Conservation (phyloP, 2,329 filamentous ascomycete species). For the Fusarium oxysporum region DNA sequence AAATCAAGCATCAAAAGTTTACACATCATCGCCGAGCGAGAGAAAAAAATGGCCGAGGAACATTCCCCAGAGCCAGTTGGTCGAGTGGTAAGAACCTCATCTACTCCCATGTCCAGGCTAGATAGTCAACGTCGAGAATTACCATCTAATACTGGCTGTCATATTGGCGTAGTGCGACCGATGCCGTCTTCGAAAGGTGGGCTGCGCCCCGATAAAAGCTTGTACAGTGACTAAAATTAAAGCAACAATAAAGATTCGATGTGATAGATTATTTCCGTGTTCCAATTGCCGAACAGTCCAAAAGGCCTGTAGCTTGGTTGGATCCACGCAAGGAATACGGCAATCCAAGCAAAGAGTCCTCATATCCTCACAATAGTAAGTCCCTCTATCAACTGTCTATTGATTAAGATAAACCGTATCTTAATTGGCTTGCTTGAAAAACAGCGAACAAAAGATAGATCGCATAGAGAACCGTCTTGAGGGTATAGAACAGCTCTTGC, state of each 20-base stretch:
- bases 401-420: too few relatives aligned
- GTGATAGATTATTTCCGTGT: neutral
- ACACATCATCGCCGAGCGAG: too few relatives aligned
- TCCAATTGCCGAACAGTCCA: neutral
- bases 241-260: neutral
- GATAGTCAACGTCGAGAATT: fast-evolving
- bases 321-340: neutral
- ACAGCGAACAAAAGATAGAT: neutral
- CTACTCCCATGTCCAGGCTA: neutral
- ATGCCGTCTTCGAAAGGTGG: neutral
- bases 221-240: neutral
- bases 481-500: neutral
- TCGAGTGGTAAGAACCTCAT: neutral
- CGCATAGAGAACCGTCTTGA: neutral
- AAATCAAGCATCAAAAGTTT: neutral
- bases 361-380: neutral
- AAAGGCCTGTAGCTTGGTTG: neutral
- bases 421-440: neutral
- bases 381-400: neutral
- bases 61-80: neutral
- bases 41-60: neutral
- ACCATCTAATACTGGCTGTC: neutral
- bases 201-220: fast-evolving
- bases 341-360: neutral
- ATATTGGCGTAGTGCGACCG: neutral